Base-by-base conservation (phyloP, 139 green algal species). In the Chlorella ohadii region DNA sequence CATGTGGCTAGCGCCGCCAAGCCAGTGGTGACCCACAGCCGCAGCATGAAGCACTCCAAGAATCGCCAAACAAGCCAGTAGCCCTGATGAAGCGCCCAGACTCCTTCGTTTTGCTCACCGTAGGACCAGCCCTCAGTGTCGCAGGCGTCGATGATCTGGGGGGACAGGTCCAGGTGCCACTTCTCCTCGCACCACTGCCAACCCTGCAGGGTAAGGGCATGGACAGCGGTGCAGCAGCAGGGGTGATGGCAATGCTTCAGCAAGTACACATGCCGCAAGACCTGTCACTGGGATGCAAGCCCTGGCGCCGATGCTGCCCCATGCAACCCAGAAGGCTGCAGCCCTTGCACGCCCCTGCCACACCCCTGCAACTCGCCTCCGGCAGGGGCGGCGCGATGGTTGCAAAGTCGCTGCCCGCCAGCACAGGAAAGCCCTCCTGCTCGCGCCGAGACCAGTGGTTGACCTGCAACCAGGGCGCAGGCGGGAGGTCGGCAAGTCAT, bases 71-170 rank as follows among this genome's bases (percentile, higher is more conserved):
- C n/a, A n/a, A n/a, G n/a, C n/a, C n/a, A n/a, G n/a, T n/a, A n/a
- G n/a, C n/a, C n/a, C n/a, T n/a, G n/a, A n/a, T n/a, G n/a, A n/a
- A n/a, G n/a, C n/a, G n/a, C n/a, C n/a, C n/a, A n/a, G n/a, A n/a
- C n/a, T n/a, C n/a, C n/a, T n/a, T n/a, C n/a, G n/a, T n/a, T n/a
- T n/a, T n/a, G 13, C 56, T 94, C 79, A 31, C 89, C 92, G 87
- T 98, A 98, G 2, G 83, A 85, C 95, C 95, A 98, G 61, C 93
- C 94, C 28, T 96, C 90, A 23, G 66, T 65, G 65, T 95, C 92
- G 20, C 89, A 86, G 1, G 74, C 78, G 7, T 87, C 86, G 3
- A 81, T 59, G 31, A 88, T 84, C n/a, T 81, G 13, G 3, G 93
- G 93, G 23, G 86, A 87, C 70, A 94, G 75, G 85, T 98, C 95